Percentiles rank a stretch among this genome's conserved stretches.
These are phyloP conservation scores for Ceratocystis smalleyi DNA, from an alignment of 2,329 filamentous ascomycete species.

Conservation along the genomic window DNA sequence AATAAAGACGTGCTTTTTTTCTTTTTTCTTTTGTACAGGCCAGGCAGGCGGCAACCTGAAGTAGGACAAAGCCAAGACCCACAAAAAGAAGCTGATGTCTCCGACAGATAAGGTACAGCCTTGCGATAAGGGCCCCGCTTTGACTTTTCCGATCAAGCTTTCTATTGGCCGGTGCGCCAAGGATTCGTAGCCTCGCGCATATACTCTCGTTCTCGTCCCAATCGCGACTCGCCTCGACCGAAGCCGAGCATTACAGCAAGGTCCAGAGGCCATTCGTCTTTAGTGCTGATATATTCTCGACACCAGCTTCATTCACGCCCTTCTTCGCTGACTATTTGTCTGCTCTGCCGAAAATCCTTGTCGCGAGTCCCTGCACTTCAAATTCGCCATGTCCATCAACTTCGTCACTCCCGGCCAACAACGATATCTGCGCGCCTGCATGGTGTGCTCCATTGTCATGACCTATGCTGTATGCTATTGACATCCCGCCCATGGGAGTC, in stretches of 20 bases:
- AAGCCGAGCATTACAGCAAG: not conserved
- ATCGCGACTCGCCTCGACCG: not conserved
- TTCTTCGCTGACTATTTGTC: not conserved
- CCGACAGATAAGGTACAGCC: not conserved
- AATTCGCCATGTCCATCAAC: constrained; percentile 17
- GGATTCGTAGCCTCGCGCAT: not conserved
- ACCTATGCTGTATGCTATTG: constrained; percentile 47
- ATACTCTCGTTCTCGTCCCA: not conserved
- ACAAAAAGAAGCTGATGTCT: not conserved
- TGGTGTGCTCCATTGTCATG: constrained; percentile 95
- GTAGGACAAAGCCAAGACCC: not conserved
- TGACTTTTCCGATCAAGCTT: too few species aligned
- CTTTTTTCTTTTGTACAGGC: not conserved
- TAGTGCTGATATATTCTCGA: not conserved
- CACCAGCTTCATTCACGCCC: not conserved
- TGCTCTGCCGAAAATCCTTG: not conserved
- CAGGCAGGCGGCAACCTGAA: not conserved
- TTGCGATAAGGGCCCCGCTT: not conserved
- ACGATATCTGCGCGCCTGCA: constrained; percentile 85
- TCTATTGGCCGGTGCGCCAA: constrained; percentile 17
- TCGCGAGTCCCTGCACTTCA: not conserved
- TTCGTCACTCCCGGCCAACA: constrained; percentile 61
- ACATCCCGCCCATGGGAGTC: not conserved
- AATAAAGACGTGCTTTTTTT: not conserved
- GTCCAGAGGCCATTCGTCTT: not conserved